Base-by-base conservation (phyloP, 495 filamentous ascomycete species). In the Clohesyomyces aquaticus region DNA sequence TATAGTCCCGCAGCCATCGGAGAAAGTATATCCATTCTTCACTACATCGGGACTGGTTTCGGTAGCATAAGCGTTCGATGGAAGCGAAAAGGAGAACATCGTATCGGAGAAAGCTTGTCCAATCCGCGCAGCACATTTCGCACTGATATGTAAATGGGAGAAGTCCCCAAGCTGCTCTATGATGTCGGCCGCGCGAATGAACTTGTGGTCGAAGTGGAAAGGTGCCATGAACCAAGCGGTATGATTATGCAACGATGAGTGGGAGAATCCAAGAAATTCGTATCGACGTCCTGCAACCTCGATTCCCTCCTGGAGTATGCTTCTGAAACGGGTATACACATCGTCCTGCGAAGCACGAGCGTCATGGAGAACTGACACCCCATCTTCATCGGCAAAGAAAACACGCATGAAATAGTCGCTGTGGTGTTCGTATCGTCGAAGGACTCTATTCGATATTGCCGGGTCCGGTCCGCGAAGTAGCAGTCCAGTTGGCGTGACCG, bases 61-160 rank as follows among this genome's bases (percentile, higher is more conserved):
- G 6, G 32, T 38, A 6, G 74, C 12, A 11, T 58, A 23, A 0
- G 75, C 73, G 18, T 76, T 35, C 4, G 78, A 61, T 2, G 76
- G 66, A 1, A 90, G 67, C 0, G 80, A 65, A 25, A 83, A 77
- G 0, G 86, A 76, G 29, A 74, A 76, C 0, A 76, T 80, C 0
- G 91, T 94, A 59, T 94, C 88, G 0, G 90, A 89, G 54, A 94
- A 94, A 0, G 88, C 86, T 68, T 94, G 91, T 0, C 91, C 91
- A 35, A 94, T 92, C 28, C 90, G 78, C 0, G 91, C 91, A 0
- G 91, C 91, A 56, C 88, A 91, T 59, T 83, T 85, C 0, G 91
- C 90, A 0, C 90, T 88, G 2, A 79, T 87, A 3, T 74, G 76
- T 45, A 94, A 88, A 0, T 74, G 25, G 4, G 74, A 70, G 68